These are phyloP conservation scores for Pestalotiopsis sp. DNA, from an alignment of 2,329 filamentous ascomycete genomes.

Conservation along the genomic window DNA sequence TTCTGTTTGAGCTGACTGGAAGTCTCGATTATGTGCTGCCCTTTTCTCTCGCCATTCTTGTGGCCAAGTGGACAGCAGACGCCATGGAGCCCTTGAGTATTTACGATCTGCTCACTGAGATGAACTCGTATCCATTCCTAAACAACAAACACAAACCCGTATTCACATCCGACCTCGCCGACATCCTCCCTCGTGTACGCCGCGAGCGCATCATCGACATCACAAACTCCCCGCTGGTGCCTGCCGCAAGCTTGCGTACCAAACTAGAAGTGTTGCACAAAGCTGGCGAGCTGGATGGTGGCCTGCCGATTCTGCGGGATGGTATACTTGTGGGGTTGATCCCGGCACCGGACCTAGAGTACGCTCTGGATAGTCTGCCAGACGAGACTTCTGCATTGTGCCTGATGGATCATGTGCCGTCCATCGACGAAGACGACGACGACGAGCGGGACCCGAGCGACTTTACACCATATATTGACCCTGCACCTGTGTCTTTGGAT, in stretches of 20 bases:
- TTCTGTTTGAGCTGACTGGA: slow-evolving; percentile 93
- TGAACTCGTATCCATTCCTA: slow-evolving; percentile 98
- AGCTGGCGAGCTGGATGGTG: slow-evolving; percentile 88
- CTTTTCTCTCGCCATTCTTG: slow-evolving; percentile 87
- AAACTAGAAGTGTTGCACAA: slow-evolving; percentile 83
- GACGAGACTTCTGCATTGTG: slow-evolving; percentile 75
- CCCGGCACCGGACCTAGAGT: slow-evolving; percentile 90
- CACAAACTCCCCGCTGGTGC: slow-evolving; percentile 75
- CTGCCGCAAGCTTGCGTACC: slow-evolving; percentile 71
- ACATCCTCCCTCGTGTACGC: slow-evolving; percentile 77
- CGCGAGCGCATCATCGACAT: slow-evolving; percentile 86
- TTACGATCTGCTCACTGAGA: slow-evolving; percentile 91
- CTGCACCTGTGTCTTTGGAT: slow-evolving; percentile 84
- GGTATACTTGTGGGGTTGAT: slow-evolving; percentile 85
- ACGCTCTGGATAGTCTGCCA: slow-evolving; percentile 79
- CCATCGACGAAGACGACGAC: slow-evolving; percentile 61
- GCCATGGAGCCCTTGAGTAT: slow-evolving; percentile 93
- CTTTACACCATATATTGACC: slow-evolving; percentile 90
- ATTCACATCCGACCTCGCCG: slow-evolving; percentile 84
- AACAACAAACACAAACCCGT: slow-evolving; percentile 93
- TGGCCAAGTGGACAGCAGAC: slow-evolving; percentile 98
- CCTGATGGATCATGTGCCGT: slow-evolving; percentile 73
- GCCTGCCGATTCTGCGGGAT: slow-evolving; percentile 80
- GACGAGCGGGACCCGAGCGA: slow-evolving; percentile 67
- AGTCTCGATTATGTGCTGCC: slow-evolving; percentile 93